Base-by-base conservation (phyloP, 1,284 basidiomycete species). In the Psilocybe mexicana region DNA sequence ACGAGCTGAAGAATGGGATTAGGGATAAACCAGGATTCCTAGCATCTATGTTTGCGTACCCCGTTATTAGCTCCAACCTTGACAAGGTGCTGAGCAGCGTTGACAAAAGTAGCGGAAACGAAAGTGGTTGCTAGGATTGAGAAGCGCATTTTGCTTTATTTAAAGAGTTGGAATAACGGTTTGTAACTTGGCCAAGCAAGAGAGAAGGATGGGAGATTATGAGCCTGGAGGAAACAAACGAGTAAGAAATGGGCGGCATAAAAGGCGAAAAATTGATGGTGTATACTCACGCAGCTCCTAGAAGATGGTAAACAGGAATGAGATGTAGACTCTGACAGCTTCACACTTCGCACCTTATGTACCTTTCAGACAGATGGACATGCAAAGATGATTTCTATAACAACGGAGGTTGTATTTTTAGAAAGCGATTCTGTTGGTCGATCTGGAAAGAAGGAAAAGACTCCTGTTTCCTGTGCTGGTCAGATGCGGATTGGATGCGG, bases 91-190 rank as follows among this genome's bases (percentile, higher is more conserved):
- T 72, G 62, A 30, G 63, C 69, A 51, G 78, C 82, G 46, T 75
- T 63, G 61, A 72, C 76, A 48, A 70, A 69, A 58, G 72, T 72
- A 59, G 76, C 72, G 64, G 76, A 72, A 62, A 74, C 67, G 65
- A 83, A 70, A 67, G 75, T 73, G 70, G 77, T 71, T 63, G 71
- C 64, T 68, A 76, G 59, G 65, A 78, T 59, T 63, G 78, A 77
- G 75, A 80, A 80, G 70, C 73, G 79, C 83, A 85, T 85, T 66
- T 72, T 79, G 70, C 65, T 64, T 61, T 64, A 64, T 18, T 18
- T 18, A 18, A 18, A 18, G 18, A 38, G 42, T 48, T 24, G 14
- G 26, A 38, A 49, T 7, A 51, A 30, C 23, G 46, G 54, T 26
- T 53, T 26, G 33, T 54, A 49, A 59, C 60, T 59, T 63, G 64